Evolutionary conservation across 768 basidiomycete species (phyloP).

Genomic region (Cubamyces sp.): DNA sequence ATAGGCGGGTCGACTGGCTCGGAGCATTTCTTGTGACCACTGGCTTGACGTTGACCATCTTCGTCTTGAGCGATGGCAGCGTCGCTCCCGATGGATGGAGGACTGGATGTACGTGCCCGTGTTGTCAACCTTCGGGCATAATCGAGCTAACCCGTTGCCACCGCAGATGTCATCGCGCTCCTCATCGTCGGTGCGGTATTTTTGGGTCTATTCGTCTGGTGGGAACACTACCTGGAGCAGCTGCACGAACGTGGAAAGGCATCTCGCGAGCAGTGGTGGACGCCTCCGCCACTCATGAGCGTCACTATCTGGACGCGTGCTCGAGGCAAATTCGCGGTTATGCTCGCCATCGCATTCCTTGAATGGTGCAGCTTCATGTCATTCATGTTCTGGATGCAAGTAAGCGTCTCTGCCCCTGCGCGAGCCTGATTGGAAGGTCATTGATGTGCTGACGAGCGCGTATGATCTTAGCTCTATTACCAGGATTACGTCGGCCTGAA

Average conservation of each 20-base stretch:
- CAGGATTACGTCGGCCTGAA: slow-evolving; percentile 61
- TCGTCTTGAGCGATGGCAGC: slow-evolving; percentile 72
- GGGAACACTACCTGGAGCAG: slow-evolving; percentile 66
- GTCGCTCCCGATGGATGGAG: slow-evolving; percentile 62
- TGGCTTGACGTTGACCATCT: slow-evolving; percentile 72
- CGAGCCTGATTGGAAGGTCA: too few species aligned
- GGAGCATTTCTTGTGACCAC: slow-evolving; percentile 68
- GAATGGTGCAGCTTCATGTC: slow-evolving; percentile 67
- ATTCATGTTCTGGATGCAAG: too few species aligned
- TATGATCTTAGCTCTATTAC: slow-evolving; percentile 72
- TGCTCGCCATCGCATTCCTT: slow-evolving; percentile 67
- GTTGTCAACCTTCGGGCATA: too few species aligned
- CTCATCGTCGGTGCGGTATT: slow-evolving; percentile 65
- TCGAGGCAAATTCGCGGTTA: slow-evolving; percentile 61
- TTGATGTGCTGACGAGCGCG: too few species aligned
- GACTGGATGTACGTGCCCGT: slow-evolving; percentile 52
- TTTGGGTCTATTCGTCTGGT: slow-evolving; percentile 58
- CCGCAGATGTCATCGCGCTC: slow-evolving; percentile 71
- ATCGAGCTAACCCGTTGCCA: not conserved
- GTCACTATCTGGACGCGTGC: slow-evolving; percentile 66
- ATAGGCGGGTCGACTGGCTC: slow-evolving; percentile 70
- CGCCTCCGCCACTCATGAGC: slow-evolving; percentile 68
- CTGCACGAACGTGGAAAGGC: slow-evolving; percentile 24
- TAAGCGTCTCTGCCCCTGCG: too few species aligned
- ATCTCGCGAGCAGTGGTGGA: slow-evolving; percentile 29